Base-by-base conservation (phyloP, 768 basidiomycete species). In the Hypsizygus marmoreus region DNA sequence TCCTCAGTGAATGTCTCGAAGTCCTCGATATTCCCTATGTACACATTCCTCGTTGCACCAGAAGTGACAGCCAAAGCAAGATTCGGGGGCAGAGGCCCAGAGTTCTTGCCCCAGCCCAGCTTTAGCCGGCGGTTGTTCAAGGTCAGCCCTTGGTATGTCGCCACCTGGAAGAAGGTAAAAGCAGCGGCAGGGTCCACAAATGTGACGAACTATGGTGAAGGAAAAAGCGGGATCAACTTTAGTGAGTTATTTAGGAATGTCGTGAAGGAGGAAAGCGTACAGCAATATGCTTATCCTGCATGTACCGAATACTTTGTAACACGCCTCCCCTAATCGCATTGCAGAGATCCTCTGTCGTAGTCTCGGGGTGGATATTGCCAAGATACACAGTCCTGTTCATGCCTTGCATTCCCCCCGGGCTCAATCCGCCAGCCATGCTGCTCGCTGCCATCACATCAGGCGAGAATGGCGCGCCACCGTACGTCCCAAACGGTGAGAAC, bases 101-200 rank as follows among this genome's bases (percentile, higher is more conserved):
- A 86, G 60, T 90, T 90, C 79, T 95, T 98, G 47, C 95, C 95
- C 97, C 95, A 99, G 36, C 95, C 95, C 56, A 97, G 84, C 75
- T 97, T 98, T 51, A 98, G 80, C 20, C 94, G 84, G 32, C 95
- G 86, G 66, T 93, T 91, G 73, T 93, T 95, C 47, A 98, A 74
- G 17, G 87, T 91, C 44, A 99, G 73, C 5, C 95, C 94, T 55
- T 93, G 88, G 62, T 84, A 88, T 1, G 86, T 84, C 12, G 95
- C 93, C 28, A 92, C 86, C 60, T 95, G 90, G 81, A 83, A 94
- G 77, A 99, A 97, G 8, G 89, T 88, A 59, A 91, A 86, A 2
- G 97, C 95, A 40, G 91, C 90, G 0, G 87, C 84, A 9, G 94
- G 89, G 61, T 97, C 94, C 54, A 97, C 86, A 62, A 99, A 98